Percentiles rank a stretch among this genome's conserved stretches.
Evolutionary conservation across 2,329 filamentous ascomycete genomes (phyloP).

Genomic region (Ascochyta pisi): DNA sequence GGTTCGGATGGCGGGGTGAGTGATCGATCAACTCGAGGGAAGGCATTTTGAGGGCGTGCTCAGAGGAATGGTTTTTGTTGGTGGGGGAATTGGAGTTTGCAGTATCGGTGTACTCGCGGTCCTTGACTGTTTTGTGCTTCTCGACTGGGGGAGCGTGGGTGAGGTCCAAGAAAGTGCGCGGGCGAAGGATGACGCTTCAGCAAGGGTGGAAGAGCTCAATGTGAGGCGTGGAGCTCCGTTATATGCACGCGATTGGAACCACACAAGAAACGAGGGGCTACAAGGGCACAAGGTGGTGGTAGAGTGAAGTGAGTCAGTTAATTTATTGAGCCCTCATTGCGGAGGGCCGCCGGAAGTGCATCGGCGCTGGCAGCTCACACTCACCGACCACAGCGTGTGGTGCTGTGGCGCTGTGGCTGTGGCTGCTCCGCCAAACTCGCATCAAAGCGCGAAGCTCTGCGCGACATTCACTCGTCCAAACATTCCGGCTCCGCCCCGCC

Average conservation of each 20-base stretch:
- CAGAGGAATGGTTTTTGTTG: no score
- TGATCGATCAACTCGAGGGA: slow-evolving; percentile 71
- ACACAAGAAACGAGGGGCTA: neutral
- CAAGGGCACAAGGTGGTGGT: neutral
- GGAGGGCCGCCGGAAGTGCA: slow-evolving; percentile 11
- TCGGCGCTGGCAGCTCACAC: neutral
- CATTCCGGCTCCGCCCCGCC: slow-evolving; percentile 25
- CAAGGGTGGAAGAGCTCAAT: neutral
- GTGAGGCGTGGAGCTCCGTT: neutral
- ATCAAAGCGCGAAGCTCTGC: slow-evolving; percentile 26
- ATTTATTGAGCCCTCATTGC: slow-evolving; percentile 15
- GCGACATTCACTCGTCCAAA: slow-evolving; percentile 30
- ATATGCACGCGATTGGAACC: neutral
- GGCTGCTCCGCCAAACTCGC: slow-evolving; percentile 14
- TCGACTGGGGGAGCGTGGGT: neutral
- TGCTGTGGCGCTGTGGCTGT: slow-evolving; percentile 3
- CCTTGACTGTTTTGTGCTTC: neutral
- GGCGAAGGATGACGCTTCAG: neutral
- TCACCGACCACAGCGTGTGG: no score
- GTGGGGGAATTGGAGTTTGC: neutral
- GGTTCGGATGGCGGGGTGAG: slow-evolving; percentile 83
- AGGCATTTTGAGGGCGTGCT: slow-evolving; percentile 46
- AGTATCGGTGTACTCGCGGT: neutral
- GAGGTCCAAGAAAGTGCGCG: neutral
- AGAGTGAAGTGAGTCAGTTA: slow-evolving; percentile 11